Base-by-base conservation (phyloP, 2,329 filamentous ascomycete species). In the Arthroderma uncinatum region DNA sequence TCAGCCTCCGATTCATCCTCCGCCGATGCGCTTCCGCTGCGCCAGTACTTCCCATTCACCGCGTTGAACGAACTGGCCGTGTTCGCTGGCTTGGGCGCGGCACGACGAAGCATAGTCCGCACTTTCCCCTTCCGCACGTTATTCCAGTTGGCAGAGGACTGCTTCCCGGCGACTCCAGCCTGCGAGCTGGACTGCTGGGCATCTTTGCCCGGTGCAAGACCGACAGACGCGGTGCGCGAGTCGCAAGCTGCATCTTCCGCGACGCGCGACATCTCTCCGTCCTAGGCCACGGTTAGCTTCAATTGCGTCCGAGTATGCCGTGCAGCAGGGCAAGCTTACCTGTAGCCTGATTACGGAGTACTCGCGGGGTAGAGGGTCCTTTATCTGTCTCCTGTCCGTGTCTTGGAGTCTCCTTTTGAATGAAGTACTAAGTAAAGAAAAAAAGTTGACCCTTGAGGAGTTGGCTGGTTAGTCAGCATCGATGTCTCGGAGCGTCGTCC, bases 221-320 rank as follows among this genome's bases (percentile, higher is more conserved):
- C 74, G 23, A 78, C 67, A 2, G 70, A 67, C 48, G 73, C 73
- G 37, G 74, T 78, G 52, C 77, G 70, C 16, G 77, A 79, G 62
- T 79, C 71, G 56, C 61, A 61, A 40, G 61, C 63, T 21, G 63
- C 71, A 53, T 68, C 66, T 33, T 73, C 40, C 53, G 44, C 59
- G n/a, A 33, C 19, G 33, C 59, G 48, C 50, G 59, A 56, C 59
- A 60, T 60, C 28, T n/a, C 37, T 53, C 56, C 48, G 55, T 44
- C 25, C 33, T 30, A 28, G 12, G 42, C 9, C 42, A 50, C 10
- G 9, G 23, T n/a, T 9, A 50, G 44, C 9, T 33, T n/a, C 23
- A 9, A 30, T 30, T 50, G n/a, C 10, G 23, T 30, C 40, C 40
- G 19, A 19, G 16, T 4, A 21, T 16, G 21, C 10, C 2, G 4